A percentile compares a stretch with the other conserved stretches of the same genome.
Evolutionary conservation across 1,284 basidiomycete genomes (phyloP).

Genomic region (Ustilago hordei): DNA sequence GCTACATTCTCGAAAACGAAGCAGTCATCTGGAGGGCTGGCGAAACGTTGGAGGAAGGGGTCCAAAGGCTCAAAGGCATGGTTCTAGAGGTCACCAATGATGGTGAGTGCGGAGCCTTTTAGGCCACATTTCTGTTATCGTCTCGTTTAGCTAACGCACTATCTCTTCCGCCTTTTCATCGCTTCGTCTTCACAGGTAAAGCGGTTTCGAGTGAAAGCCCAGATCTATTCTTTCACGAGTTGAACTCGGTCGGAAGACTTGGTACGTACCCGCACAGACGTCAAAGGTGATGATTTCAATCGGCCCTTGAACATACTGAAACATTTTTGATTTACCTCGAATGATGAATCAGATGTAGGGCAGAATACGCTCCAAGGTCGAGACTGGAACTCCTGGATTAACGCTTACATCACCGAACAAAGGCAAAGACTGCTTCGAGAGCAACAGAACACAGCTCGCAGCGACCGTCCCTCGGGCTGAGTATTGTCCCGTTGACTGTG

Average conservation of each 20-base stretch:
- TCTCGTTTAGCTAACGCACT: not conserved
- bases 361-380: not conserved
- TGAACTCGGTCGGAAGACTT: not conserved
- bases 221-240: not conserved
- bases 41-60: not conserved
- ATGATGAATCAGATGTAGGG: not conserved
- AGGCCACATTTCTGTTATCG: not conserved
- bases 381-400: not conserved
- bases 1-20: not conserved
- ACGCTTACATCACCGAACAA: not conserved
- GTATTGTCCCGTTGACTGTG: not conserved
- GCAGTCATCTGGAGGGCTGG: not conserved
- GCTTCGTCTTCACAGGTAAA: not conserved
- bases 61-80: not conserved
- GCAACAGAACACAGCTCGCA: not conserved
- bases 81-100: not conserved
- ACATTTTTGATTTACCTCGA: not conserved
- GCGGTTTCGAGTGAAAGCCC: not conserved
- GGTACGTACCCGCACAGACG: not conserved
- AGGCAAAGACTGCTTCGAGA: not conserved
- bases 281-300: not conserved
- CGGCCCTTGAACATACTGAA: not conserved
- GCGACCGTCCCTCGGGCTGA: not conserved
- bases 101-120: not conserved
- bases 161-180: not conserved